Conservation (phyloP, 108 stramenopile genomes). For the Cyclotella atomus region DNA sequence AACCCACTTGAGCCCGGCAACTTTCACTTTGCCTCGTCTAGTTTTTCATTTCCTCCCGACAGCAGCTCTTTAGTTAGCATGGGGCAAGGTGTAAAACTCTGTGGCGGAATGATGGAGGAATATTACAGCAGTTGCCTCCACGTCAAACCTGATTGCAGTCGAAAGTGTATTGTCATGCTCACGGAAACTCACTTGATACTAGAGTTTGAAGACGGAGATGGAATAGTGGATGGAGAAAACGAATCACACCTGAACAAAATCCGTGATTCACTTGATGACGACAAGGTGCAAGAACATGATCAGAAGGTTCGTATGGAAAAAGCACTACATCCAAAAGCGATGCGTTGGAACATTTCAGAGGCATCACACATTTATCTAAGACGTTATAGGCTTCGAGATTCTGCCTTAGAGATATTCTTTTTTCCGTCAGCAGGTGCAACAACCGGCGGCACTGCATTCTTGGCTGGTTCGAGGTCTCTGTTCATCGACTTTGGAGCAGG, state of each 20-base stretch:
- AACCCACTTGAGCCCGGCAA: slow-evolving; percentile 63
- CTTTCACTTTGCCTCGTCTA: slow-evolving; percentile 77
- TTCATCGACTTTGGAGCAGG: slow-evolving; percentile 94
- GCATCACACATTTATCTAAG: slow-evolving; percentile 90
- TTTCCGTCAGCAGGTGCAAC: slow-evolving; percentile 86
- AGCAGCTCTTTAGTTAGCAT: slow-evolving; percentile 44
- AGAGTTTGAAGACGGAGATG: slow-evolving; percentile 85
- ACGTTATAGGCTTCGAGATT: slow-evolving; percentile 93
- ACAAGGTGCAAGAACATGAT: slow-evolving; percentile 44
- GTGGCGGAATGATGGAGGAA: slow-evolving; percentile 64
- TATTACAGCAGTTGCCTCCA: slow-evolving; percentile 85
- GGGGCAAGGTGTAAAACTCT: slow-evolving; percentile 57
- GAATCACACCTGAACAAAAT: slow-evolving; percentile 65
- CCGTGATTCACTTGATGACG: slow-evolving; percentile 48
- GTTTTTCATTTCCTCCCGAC: slow-evolving; percentile 56
- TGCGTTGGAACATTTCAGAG: slow-evolving; percentile 89
- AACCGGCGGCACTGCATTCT: slow-evolving; percentile 78
- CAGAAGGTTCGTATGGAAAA: slow-evolving; percentile 62
- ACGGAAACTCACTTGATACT: slow-evolving; percentile 87
- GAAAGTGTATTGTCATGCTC: slow-evolving; percentile 76
- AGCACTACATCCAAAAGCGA: slow-evolving; percentile 83
- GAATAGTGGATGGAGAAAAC: slow-evolving; percentile 78
- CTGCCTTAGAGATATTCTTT: slow-evolving; percentile 95
- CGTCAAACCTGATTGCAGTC: slow-evolving; percentile 80
- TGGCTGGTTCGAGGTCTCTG: slow-evolving; percentile 76